Base-by-base conservation (phyloP, 2,329 filamentous ascomycete species). In the Shiraia sp. region DNA sequence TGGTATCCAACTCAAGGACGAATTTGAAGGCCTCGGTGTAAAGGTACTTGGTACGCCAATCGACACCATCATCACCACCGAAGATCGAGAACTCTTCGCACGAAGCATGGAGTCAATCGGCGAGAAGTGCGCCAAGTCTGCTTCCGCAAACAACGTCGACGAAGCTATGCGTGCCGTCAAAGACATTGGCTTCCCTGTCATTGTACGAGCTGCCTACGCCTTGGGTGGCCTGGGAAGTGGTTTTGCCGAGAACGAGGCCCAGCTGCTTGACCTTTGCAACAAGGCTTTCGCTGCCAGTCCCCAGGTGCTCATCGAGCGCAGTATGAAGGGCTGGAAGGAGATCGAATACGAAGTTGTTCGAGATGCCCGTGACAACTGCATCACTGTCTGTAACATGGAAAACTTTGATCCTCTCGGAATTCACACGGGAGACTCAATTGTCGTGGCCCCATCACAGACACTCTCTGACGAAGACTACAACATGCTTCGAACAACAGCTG, bases 301-400 rank as follows among this genome's bases (percentile, higher is more conserved):
- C 7, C 93, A 99, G 69, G 89, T 99, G 6, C 81, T 99, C 40
- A 95, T 99, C 60, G 93, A 99, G 76, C 85, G 88, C 70, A 95
- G 90, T 75, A 97, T 99, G 92, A 97, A 96, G 79, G 93, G 93
- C 71, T 99, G 93, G 93, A 99, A 99, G 75, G 93, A 99, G 74
- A 86, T 96, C 36, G 93, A 99, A 73, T 99, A 97, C 66, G 93
- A 97, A 74, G 93, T 97, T 43, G 93, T 97, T 49, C 88, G 93
- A 60, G 93, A 99, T 72, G 92, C 90, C 39, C 86, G 88, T 71
- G 95, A 97, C 80, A 99, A 99, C 81, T 97, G 93, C 71, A 97
- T 97, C 65, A 97, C 92, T 3, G 92, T 97, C 59, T 97, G 92
- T 80, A 97, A 95, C 77, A 95, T 95, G 89, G 90, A 95, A 73